A percentile compares a stretch with the other conserved stretches of the same genome.
Conservation (phyloP, 495 filamentous ascomycete genomes). For the Penicillium antarcticum region DNA sequence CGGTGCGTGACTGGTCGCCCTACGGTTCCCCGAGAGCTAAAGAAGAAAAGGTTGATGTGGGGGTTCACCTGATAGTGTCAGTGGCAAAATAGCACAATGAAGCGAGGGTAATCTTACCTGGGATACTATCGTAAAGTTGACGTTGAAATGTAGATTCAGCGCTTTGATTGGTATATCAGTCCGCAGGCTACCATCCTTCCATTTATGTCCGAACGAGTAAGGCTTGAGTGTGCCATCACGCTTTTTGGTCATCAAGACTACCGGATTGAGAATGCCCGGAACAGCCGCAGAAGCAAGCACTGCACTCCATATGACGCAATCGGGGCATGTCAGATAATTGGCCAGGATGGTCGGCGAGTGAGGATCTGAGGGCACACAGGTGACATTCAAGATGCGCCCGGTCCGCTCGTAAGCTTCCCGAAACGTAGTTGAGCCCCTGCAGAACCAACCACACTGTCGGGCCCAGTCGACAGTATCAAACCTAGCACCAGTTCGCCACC, state of each 20-base stretch:
- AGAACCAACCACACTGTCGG: constrained; percentile 80
- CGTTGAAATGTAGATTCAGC: constrained; percentile 93
- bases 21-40: constrained; percentile 85
- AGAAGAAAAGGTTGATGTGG: constrained; percentile 97
- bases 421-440: constrained; percentile 86
- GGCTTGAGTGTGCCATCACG: constrained; percentile 70
- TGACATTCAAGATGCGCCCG: constrained; percentile 90
- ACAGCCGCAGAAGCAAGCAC: constrained; percentile 94
- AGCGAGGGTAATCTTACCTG: constrained; percentile 46
- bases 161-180: constrained; percentile 95
- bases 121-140: constrained; percentile 92
- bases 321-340: constrained; percentile 90
- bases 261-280: constrained; percentile 91
- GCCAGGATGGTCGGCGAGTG: constrained; percentile 87
- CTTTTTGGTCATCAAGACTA: constrained; percentile 94
- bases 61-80: constrained; percentile 67
- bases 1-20: constrained; percentile 94
- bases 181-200: constrained; percentile 92
- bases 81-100: neutral
- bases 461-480: constrained; percentile 96
- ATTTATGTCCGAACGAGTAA: constrained; percentile 94
- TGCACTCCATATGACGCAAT: constrained; percentile 98
- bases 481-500: constrained; percentile 88
- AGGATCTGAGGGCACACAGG: constrained; percentile 94
- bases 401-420: constrained; percentile 92